phyloP scores from a whole-genome alignment of 345 rosid species.

The Salix purpurea region DNA sequence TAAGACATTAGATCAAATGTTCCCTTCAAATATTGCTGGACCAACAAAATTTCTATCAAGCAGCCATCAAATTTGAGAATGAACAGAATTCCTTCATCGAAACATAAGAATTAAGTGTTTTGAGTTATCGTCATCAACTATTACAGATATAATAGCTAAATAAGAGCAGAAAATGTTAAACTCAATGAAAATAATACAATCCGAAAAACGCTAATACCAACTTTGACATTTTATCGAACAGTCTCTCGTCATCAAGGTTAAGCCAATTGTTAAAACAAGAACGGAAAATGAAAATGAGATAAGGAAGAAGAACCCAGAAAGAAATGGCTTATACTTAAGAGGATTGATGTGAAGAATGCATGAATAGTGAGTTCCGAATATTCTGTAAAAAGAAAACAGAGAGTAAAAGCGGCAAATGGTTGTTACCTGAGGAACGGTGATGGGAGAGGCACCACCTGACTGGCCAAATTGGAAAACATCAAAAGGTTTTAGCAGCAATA shows the following conservation, averaged over 20 bases:
- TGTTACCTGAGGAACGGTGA: constrained; percentile 49
- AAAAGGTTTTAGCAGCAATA: constrained; percentile 73
- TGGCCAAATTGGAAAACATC: constrained; percentile 48
- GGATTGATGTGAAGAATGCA: background rate
- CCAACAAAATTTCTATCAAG: background rate
- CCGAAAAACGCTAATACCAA: background rate
- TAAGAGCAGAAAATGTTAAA: background rate
- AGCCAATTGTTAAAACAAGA: too few species aligned
- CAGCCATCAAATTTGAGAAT: too few species aligned
- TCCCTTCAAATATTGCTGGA: background rate
- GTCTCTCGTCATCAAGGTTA: too few species aligned
- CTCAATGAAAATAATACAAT: background rate
- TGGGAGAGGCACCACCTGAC: constrained; percentile 29
- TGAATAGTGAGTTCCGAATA: background rate
- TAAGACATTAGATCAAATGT: background rate
- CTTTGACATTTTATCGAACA: background rate
- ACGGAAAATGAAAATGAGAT: too few species aligned
- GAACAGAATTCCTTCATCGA: too few species aligned
- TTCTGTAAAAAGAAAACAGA: background rate
- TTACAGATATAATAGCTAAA: too few species aligned
- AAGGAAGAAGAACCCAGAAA: background rate
- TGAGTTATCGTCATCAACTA: too few species aligned
- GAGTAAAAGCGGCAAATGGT: background rate
- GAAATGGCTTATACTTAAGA: background rate
- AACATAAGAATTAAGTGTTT: too few species aligned